phyloP scores from a whole-genome alignment of 2,329 filamentous ascomycete species.

The Aspergillus texensis region DNA sequence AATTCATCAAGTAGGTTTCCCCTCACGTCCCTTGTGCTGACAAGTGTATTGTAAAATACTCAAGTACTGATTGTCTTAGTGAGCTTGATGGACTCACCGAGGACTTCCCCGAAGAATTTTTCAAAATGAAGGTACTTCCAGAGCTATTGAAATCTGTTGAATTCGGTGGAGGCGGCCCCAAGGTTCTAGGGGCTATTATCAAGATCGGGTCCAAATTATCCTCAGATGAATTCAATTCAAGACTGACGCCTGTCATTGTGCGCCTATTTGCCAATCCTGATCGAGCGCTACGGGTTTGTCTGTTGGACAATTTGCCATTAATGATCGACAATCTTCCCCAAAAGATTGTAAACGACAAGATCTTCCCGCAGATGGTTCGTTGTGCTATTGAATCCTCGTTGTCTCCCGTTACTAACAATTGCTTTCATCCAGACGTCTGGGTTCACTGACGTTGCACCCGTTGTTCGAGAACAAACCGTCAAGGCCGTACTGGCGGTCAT shows the following conservation, averaged over 20 bases:
- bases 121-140: constrained; percentile 94
- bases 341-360: constrained; percentile 91
- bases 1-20: constrained; percentile 68
- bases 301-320: constrained; percentile 82
- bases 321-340: constrained; percentile 92
- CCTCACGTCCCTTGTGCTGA: neutral
- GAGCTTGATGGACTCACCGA: constrained; percentile 85
- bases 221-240: constrained; percentile 84
- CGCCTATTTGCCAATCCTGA: constrained; percentile 89
- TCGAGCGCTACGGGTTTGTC: constrained; percentile 84
- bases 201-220: constrained; percentile 87
- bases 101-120: constrained; percentile 96
- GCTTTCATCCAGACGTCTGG: constrained; percentile 69
- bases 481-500: constrained; percentile 90
- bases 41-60: neutral
- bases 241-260: constrained; percentile 82
- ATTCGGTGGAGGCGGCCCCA: constrained; percentile 91
- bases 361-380: constrained; percentile 86
- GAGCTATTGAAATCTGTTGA: constrained; percentile 99
- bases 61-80: constrained; percentile 39
- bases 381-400: neutral
- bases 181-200: constrained; percentile 84
- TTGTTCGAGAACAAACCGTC: constrained; percentile 93
- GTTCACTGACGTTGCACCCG: constrained; percentile 86
- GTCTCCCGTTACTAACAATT: neutral